These are phyloP conservation scores for Curvularia lunata DNA, from an alignment of 2,329 filamentous ascomycete species.

Conservation along the genomic window DNA sequence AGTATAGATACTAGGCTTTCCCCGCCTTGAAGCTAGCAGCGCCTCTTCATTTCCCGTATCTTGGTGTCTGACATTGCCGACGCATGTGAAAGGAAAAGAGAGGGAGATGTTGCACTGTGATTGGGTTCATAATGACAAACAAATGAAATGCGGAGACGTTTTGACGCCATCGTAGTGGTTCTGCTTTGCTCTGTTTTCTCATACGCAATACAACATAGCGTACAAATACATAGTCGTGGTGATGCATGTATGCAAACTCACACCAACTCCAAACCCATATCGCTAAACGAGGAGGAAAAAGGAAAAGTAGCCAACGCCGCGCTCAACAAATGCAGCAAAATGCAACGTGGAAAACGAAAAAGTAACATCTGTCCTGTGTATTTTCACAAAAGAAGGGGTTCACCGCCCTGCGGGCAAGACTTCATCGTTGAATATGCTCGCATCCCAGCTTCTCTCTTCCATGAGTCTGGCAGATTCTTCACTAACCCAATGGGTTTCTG, in stretches of 20 bases:
- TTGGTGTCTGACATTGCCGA: not conserved
- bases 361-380: not conserved
- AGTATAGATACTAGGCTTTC: not conserved
- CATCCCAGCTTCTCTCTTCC: constrained; percentile 30
- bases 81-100: not conserved
- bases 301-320: constrained; percentile 18
- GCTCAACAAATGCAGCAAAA: constrained; percentile 21
- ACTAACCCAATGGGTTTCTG: constrained; percentile 13
- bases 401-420: constrained; percentile 11
- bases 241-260: constrained; percentile 11
- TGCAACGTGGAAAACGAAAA: constrained; percentile 7
- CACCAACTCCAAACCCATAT: constrained; percentile 2
- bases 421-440: constrained; percentile 38
- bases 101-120: not conserved
- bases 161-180: not conserved
- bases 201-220: constrained; percentile 1
- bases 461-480: constrained; percentile 14
- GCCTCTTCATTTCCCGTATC: constrained; percentile 4
- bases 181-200: constrained; percentile 5
- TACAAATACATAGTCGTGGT: constrained; percentile 1
- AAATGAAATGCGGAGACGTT: not conserved
- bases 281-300: constrained; percentile 1
- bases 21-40: constrained; percentile 1
- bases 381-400: not conserved
- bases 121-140: not conserved